These are phyloP conservation scores for Parastagonospora avenae DNA, from an alignment of 2,329 filamentous ascomycete species.

Conservation along the genomic window DNA sequence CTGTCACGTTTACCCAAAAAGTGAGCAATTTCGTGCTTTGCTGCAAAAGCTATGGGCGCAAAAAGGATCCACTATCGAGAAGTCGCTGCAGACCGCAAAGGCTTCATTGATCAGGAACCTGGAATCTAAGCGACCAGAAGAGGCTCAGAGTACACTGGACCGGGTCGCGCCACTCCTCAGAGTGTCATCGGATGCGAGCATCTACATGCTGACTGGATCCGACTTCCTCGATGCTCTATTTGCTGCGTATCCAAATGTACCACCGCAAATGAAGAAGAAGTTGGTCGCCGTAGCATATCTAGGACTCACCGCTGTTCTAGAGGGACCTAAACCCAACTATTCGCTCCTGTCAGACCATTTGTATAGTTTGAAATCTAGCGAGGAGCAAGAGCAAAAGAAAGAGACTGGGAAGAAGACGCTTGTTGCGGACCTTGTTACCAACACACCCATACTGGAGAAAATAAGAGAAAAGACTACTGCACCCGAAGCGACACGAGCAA, in stretches of 20 bases:
- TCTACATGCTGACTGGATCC: conserved; percentile 78
- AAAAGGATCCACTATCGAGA: conserved; percentile 57
- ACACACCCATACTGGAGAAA: conserved; percentile 74
- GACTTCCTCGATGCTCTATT: conserved; percentile 83
- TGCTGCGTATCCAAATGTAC: conserved; percentile 67
- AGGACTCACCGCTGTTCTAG: conserved; percentile 72
- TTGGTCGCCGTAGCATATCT: conserved; percentile 78
- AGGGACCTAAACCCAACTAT: conserved; percentile 69
- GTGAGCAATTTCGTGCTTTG: conserved; percentile 57
- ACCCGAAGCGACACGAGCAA: conserved; percentile 59
- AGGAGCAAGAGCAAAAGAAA: conserved; percentile 62
- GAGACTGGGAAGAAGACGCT: conserved; percentile 60
- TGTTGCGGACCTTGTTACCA: conserved; percentile 80
- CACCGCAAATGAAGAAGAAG: conserved; percentile 65
- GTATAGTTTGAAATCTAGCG: conserved; percentile 76
- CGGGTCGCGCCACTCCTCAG: conserved; percentile 68
- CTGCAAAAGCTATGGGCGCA: conserved; percentile 59
- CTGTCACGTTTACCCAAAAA: conserved; percentile 69
- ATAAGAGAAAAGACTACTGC: conserved; percentile 61
- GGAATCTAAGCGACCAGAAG: conserved; percentile 64
- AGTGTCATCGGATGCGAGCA: conserved; percentile 61
- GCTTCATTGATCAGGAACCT: conserved; percentile 65
- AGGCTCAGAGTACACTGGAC: conserved; percentile 61
- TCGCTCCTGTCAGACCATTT: conserved; percentile 82
- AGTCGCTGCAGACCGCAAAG: conserved; percentile 65